Evolutionary conservation across 2,329 filamentous ascomycete species (phyloP).

Genomic region (Beauveria rudraprayagi): DNA sequence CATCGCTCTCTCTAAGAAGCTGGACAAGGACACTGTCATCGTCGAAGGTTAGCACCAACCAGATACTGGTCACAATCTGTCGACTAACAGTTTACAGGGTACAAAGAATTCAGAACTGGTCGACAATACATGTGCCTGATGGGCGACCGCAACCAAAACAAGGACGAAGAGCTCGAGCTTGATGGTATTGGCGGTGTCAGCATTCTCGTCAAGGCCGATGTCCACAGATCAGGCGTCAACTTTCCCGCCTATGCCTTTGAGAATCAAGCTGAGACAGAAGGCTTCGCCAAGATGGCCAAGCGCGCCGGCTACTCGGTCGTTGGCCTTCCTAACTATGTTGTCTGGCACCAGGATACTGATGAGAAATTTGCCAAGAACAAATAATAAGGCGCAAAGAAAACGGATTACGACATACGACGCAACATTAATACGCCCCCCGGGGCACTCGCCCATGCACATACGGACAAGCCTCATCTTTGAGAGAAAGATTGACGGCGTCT

Average conservation of each 20-base stretch:
- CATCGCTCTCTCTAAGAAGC: conserved; percentile 60
- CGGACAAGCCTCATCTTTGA: conserved; percentile 2
- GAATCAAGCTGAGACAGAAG: conserved; percentile 97
- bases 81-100: conserved; percentile 48
- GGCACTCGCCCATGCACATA: background rate
- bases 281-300: conserved; percentile 98
- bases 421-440: background rate
- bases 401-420: conserved; percentile 1
- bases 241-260: conserved; percentile 96
- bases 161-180: conserved; percentile 83
- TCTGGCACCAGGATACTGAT: conserved; percentile 96
- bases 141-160: conserved; percentile 88
- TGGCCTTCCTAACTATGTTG: conserved; percentile 92
- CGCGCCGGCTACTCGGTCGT: conserved; percentile 87
- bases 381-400: conserved; percentile 21
- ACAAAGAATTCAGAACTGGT: conserved; percentile 87
- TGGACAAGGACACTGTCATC: conserved; percentile 75
- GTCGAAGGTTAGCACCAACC: conserved; percentile 62
- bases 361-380: conserved; percentile 77
- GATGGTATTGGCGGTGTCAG: conserved; percentile 97
- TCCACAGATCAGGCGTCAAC: conserved; percentile 97
- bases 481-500: background rate
- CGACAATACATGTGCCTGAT: conserved; percentile 83
- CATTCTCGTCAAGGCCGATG: conserved; percentile 95
- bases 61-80: background rate